Evolutionary conservation across 2,329 filamentous ascomycete genomes (phyloP), one percentile per base, ranked within the genome.

Genomic region (Diaporthe sp.): DNA sequence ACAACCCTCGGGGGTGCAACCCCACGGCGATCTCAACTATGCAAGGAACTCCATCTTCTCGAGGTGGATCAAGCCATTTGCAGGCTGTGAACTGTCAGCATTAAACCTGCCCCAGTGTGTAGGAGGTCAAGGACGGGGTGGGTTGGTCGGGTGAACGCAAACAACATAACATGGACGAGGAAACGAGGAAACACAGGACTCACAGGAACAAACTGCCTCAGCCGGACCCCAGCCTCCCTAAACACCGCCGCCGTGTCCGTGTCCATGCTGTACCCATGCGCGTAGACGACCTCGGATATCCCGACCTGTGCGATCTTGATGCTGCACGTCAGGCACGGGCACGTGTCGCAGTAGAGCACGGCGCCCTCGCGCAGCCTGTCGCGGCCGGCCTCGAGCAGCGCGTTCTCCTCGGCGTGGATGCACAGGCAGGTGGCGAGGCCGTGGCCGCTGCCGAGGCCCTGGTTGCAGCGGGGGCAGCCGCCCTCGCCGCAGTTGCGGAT

Each of bases 231-330:
- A 9, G 95, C 95, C 83, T 95, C 92, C 75, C 91, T 87, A 79
- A 99, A 94, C 39, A 99, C 94, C 71, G 91, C 90, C 12, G 96
- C 95, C 51, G 95, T 94, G 83, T 95, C 92, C 55, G 88, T 90
- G 82, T 99, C 97, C 93, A 99, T 98, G 83, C 96, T 96, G 83
- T 99, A 99, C 37, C 94, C 92, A 82, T 97, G 94, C 78, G 92
- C 96, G 81, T 98, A 99, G 20, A 99, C 96, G 20, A 99, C 97
- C 87, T 99, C 97, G 57, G 91, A 92, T 79, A 99, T 98, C 25
- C 97, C 97, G 10, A 98, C 95, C 86, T 99, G 97, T 31, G 95
- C 94, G 81, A 99, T 98, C 87, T 99, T 99, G 87, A 99, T 98
- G 81, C 95, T 98, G 85, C 97, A 99, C 3, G 97, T 99, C 83